A percentile compares a stretch with the other conserved stretches of the same genome.
Evolutionary conservation across 2,329 filamentous ascomycete species (phyloP).

Genomic region (Conoideocrella luteorostrata): DNA sequence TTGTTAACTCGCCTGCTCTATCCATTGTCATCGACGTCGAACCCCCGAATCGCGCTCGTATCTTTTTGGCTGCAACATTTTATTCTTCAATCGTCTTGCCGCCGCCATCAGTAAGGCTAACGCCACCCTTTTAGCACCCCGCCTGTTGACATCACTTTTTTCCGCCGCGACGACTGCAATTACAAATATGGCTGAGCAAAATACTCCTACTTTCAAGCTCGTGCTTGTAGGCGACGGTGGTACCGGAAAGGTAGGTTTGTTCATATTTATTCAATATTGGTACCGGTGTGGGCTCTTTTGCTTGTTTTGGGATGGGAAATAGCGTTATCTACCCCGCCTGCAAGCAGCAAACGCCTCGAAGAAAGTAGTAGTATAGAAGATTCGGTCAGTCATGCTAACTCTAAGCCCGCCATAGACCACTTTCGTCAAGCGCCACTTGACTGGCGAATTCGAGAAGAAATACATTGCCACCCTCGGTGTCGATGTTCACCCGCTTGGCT

Average conservation of each 20-base stretch:
- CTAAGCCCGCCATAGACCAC: slow-evolving; percentile 64
- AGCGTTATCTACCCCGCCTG: slow-evolving; percentile 17
- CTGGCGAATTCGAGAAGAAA: slow-evolving; percentile 99
- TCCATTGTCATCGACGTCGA: slow-evolving; percentile 17
- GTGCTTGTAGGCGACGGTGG: slow-evolving; percentile 98
- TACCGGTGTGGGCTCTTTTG: slow-evolving; percentile 16
- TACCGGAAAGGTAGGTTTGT: slow-evolving; percentile 80
- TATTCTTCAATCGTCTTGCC: slow-evolving; percentile 7
- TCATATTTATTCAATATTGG: too few species aligned
- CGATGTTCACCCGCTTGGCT: slow-evolving; percentile 96
- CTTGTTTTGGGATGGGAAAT: slow-evolving; percentile 1
- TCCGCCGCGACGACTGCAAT: slow-evolving; percentile 16
- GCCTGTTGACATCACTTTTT: slow-evolving; percentile 40
- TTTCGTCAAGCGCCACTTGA: slow-evolving; percentile 99
- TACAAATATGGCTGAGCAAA: slow-evolving; percentile 55
- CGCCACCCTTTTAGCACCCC: slow-evolving; percentile 31
- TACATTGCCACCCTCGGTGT: slow-evolving; percentile 99
- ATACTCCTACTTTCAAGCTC: slow-evolving; percentile 91
- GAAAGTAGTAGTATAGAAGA: background rate
- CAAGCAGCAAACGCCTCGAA: slow-evolving; percentile 3
- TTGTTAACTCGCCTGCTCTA: slow-evolving; percentile 10
- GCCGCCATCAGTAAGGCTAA: slow-evolving; percentile 23
- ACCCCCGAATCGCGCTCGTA: background rate
- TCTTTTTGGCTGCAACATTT: background rate
- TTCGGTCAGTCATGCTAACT: slow-evolving; percentile 6